These are phyloP conservation scores for Hyphodiscus sp. DNA, from an alignment of 2,329 filamentous ascomycete genomes.

Conservation along the genomic window DNA sequence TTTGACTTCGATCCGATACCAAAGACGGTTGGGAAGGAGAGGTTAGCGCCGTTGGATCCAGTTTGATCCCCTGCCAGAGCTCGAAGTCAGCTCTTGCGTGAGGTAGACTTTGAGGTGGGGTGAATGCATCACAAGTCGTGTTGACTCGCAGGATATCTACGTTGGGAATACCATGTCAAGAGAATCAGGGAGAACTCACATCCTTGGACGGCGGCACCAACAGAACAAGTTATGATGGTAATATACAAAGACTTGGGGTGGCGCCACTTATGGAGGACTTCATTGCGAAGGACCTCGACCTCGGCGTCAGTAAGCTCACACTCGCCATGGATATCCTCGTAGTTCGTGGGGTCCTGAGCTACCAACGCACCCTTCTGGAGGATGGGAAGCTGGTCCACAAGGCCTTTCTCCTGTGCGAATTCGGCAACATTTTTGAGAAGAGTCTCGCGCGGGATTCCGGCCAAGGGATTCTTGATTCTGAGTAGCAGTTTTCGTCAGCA, in stretches of 20 bases:
- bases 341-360: slow-evolving; percentile 61
- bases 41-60: slow-evolving; percentile 42
- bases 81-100: too few relatives aligned
- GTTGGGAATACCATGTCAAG: too few relatives aligned
- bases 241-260: slow-evolving; percentile 57
- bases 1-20: slow-evolving; percentile 36
- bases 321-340: slow-evolving; percentile 42
- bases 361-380: slow-evolving; percentile 67
- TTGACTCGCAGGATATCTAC: too few relatives aligned
- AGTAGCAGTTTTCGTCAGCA: not conserved
- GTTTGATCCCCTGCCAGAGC: slow-evolving; percentile 32
- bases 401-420: slow-evolving; percentile 53
- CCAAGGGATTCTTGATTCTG: slow-evolving; percentile 50
- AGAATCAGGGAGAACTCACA: slow-evolving; percentile 23
- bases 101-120: too few relatives aligned
- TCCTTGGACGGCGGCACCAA: slow-evolving; percentile 61
- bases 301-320: slow-evolving; percentile 54
- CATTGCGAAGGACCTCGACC: slow-evolving; percentile 54
- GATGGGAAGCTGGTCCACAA: slow-evolving; percentile 50
- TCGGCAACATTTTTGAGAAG: slow-evolving; percentile 49
- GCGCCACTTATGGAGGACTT: slow-evolving; percentile 62
- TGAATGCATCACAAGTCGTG: too few relatives aligned
- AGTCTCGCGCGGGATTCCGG: slow-evolving; percentile 44
- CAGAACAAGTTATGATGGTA: slow-evolving; percentile 61
- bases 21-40: slow-evolving; percentile 39